Base-by-base conservation (phyloP, 2,329 filamentous ascomycete genomes). In the Claviceps paspali region DNA sequence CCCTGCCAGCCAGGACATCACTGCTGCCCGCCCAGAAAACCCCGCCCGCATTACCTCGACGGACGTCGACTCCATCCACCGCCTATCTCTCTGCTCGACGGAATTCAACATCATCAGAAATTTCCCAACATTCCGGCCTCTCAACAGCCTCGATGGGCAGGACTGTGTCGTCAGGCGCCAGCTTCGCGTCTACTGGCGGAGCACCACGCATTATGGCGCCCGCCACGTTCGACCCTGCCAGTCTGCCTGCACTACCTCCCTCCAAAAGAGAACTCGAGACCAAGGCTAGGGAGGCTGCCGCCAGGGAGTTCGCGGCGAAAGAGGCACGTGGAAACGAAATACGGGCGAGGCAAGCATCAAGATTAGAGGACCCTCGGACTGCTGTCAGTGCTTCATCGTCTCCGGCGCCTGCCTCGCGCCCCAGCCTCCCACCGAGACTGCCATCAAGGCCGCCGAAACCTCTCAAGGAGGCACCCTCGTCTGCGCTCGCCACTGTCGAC, bases 71-170 rank as follows among this genome's bases (percentile, higher is more conserved):
- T 6, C 63, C 69, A 42, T 52, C 55, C 7, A 45, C 44, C 3
- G 52, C 38, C 23, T 36, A 54, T 11, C 51, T 67, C 24, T 52
- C 52, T 17, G 55, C 55, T 5, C 63, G 73, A 18, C 64, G 69
- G 38, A 68, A 62, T 34, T 79, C 75, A 14, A 67, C 67, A 29
- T 69, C 73, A 0, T 79, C 74, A 2, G 70, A 72, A 22, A 47
- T 65, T 10, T 77, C 73, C 2, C 59, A 68, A 40, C 56, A 64
- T 28, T 78, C 73, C 6, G 62, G 61, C 9, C 49, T 70, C 12
- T 77, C 74, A 4, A 64, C 61, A 2, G 50, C 69, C 17, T 76
- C 72, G 1, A 44, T 70, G 29, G 63, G 60, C 24, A 57, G 57
- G 5, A 56, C 58, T 3, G 49, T 55, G 21, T 66, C 63, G 7